Conservation (phyloP, 176 grass and related monocot species). For the Dactylis glomerata region DNA sequence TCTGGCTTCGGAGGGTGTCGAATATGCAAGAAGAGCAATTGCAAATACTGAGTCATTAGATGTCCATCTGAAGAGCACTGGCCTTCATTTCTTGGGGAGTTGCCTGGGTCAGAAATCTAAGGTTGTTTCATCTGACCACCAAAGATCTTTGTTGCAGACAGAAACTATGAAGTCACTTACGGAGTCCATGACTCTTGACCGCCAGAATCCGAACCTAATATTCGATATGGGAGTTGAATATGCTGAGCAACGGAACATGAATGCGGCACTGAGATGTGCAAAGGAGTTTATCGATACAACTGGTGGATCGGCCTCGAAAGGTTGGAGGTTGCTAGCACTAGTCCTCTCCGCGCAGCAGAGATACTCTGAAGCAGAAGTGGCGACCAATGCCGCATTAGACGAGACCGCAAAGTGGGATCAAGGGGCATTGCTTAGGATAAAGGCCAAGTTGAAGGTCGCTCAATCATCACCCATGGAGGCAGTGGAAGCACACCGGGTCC, state of each 20-base stretch:
- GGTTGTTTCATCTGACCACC: conserved; percentile 73
- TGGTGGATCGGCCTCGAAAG: conserved; percentile 69
- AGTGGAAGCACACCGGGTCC: conserved; percentile 64
- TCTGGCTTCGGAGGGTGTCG: conserved; percentile 62
- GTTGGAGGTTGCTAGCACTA: conserved; percentile 83
- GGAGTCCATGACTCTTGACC: conserved; percentile 51
- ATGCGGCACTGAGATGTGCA: conserved; percentile 55
- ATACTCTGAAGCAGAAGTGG: conserved; percentile 70
- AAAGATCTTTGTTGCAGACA: conserved; percentile 68
- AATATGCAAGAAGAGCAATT: conserved; percentile 65
- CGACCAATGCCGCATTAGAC: conserved; percentile 71
- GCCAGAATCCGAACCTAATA: conserved; percentile 55
- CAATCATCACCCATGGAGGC: conserved; percentile 68
- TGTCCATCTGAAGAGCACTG: conserved; percentile 54
- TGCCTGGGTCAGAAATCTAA: conserved; percentile 71
- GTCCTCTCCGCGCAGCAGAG: conserved; percentile 75
- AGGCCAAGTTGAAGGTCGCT: conserved; percentile 82
- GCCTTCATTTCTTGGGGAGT: conserved; percentile 63
- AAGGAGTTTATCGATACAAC: conserved; percentile 84
- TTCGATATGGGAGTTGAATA: conserved; percentile 76
- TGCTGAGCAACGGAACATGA: conserved; percentile 78
- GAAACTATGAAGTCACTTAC: conserved; percentile 74
- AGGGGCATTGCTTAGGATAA: conserved; percentile 76
- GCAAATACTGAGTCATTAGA: conserved; percentile 30
- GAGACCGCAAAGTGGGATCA: conserved; percentile 86